Evolutionary conservation across 164 flowering plant species (phyloP).

Genomic region (Cinnamomum chago): DNA sequence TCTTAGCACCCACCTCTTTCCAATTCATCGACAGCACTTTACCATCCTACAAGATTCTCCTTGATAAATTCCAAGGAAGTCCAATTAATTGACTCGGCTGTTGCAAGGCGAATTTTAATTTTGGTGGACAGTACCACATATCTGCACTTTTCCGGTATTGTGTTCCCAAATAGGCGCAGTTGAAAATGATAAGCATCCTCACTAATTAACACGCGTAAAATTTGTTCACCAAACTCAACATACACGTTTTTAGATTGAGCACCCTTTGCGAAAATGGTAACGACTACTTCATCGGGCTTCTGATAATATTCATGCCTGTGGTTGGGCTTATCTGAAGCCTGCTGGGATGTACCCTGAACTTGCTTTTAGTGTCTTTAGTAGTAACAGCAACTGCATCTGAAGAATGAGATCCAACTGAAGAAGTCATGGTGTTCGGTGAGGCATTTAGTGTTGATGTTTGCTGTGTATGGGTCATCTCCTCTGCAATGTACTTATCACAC

Average conservation of each 20-base stretch:
- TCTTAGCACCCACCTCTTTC: constrained; percentile 90
- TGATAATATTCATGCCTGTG: constrained; percentile 80
- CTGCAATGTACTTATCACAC: constrained; percentile 79
- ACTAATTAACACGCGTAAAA: constrained; percentile 69
- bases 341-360: constrained; percentile 8
- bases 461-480: constrained; percentile 44
- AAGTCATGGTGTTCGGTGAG: constrained; percentile 10
- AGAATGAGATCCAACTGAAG: constrained; percentile 12
- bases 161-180: constrained; percentile 90
- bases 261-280: constrained; percentile 85
- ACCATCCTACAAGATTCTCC: constrained; percentile 50
- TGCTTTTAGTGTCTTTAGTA: constrained; percentile 27
- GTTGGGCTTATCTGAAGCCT: constrained; percentile 25
- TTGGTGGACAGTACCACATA: constrained; percentile 73
- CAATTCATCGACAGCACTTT: constrained; percentile 93
- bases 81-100: constrained; percentile 80
- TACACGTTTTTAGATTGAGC: constrained; percentile 53
- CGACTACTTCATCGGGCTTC: constrained; percentile 87
- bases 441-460: constrained; percentile 11
- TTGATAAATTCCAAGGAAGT: constrained; percentile 66
- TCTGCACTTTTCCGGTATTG: constrained; percentile 64
- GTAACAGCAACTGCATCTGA: constrained; percentile 10
- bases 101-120: constrained; percentile 82
- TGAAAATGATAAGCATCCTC: constrained; percentile 72
- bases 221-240: constrained; percentile 93